Evolutionary conservation across 2,329 filamentous ascomycete genomes (phyloP), one percentile per base, ranked within the genome.

Genomic region (Aspergillus ochraceoroseus): DNA sequence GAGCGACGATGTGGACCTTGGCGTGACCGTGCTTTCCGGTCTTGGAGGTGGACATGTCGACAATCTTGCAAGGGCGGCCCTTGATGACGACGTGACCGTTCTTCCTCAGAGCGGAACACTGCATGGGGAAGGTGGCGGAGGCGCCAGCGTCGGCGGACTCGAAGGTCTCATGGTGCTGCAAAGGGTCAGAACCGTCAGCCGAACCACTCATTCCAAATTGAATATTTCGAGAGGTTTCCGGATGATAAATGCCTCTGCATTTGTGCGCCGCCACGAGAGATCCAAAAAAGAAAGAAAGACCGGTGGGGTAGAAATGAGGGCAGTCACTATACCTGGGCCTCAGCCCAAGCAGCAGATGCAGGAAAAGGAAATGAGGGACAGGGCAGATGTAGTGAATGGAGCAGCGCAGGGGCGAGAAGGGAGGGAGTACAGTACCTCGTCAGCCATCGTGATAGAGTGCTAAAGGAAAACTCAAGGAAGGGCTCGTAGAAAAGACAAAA

Each of bases 1-100:
- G 82, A 68, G 88, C 92, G 65, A 95, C 85, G 63, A 98, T 77
- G 76, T 98, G 90, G 71, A 98, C 92, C 84, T 98, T 98, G 76
- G 92, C 92, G 86, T 98, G 94, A 73, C 92, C 92, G 85, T 98
- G 92, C 87, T 98, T 98, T 76, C 92, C 92, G 59, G 92, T 98
- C 89, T 98, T 98, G 72, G 92, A 98, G 77, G 92, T 98, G 60
- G 88, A 95, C 94, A 98, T 98, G 68, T 98, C 92, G 72, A 96
- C 87, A 64, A 98, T 98, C 86, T 96, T 98, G 89, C 92, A 98
- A 63, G 92, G 94, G 63, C 92, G 92, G 74, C 79, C 76, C 84
- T 98, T 98, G 77, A 98, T 96, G 71, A 90, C 83, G 72, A 98
- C 92, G 80, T 85, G 84, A 58, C 92, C 90, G 83, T 94, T 94